These are phyloP conservation scores for Rhodocollybia butyracea DNA, from an alignment of 768 basidiomycete genomes.

Conservation along the genomic window DNA sequence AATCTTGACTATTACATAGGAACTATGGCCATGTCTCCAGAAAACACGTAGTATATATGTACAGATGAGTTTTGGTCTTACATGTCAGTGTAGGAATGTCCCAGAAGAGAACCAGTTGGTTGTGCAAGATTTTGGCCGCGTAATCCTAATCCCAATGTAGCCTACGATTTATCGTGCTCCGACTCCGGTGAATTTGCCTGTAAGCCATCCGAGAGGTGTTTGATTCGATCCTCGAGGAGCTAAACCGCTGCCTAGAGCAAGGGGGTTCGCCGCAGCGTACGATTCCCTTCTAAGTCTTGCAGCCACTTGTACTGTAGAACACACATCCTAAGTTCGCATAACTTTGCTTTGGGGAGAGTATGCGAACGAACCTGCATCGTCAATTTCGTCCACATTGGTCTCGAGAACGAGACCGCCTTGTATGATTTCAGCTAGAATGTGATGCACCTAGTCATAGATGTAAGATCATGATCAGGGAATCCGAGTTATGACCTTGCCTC, in stretches of 20 bases:
- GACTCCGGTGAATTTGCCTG: slow-evolving; percentile 67
- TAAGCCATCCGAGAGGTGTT: slow-evolving; percentile 78
- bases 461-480: background rate
- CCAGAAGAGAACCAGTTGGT: background rate
- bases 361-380: slow-evolving; percentile 52
- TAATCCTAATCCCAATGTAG: too few species aligned
- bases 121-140: too few species aligned
- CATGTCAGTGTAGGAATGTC: background rate
- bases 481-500: slow-evolving; percentile 53
- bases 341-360: slow-evolving; percentile 6
- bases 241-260: slow-evolving; percentile 67
- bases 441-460: slow-evolving; percentile 65
- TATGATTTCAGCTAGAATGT: slow-evolving; percentile 93
- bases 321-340: slow-evolving; percentile 8
- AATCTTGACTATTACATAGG: background rate
- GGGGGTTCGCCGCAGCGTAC: slow-evolving; percentile 76
- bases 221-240: slow-evolving; percentile 58
- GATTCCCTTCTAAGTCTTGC: slow-evolving; percentile 75
- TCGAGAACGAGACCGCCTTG: slow-evolving; percentile 96
- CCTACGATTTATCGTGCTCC: slow-evolving; percentile 34
- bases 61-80: background rate
- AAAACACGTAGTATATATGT: background rate
- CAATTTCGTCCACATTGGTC: slow-evolving; percentile 88
- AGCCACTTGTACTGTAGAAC: slow-evolving; percentile 60
- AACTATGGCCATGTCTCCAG: background rate